phyloP scores from a whole-genome alignment of 768 basidiomycete genomes.

The Chalciporus chontae region DNA sequence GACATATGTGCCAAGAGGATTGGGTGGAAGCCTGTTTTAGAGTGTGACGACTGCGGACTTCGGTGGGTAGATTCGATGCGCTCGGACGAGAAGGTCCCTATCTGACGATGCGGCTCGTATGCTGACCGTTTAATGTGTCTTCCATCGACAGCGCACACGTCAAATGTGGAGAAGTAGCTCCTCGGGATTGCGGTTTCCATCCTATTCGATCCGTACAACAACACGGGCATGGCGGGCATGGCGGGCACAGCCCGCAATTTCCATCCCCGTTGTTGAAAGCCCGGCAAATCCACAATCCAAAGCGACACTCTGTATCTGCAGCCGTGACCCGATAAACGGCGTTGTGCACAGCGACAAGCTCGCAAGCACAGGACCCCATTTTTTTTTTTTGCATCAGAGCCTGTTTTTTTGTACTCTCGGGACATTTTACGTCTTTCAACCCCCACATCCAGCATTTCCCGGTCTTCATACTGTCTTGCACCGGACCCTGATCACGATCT shows the following conservation, averaged over 20 bases:
- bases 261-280: conserved; percentile 27
- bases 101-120: conserved; percentile 15
- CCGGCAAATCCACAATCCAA: conserved; percentile 24
- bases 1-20: conserved; percentile 79
- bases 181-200: conserved; percentile 71
- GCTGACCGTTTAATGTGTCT: conserved; percentile 5
- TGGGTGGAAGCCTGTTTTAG: conserved; percentile 81
- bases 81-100: conserved; percentile 8
- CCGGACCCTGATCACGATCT: conserved; percentile 14
- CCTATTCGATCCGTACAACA: conserved; percentile 29
- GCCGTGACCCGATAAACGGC: conserved; percentile 26
- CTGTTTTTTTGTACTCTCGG: conserved; percentile 2
- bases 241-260: conserved; percentile 11
- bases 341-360: conserved; percentile 14
- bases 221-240: conserved; percentile 12
- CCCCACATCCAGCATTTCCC: not conserved
- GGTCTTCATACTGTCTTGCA: conserved; percentile 18
- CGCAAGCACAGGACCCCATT: conserved; percentile 5
- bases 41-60: conserved; percentile 87
- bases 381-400: conserved; percentile 8
- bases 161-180: conserved; percentile 83
- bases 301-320: conserved; percentile 23
- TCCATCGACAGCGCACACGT: conserved; percentile 62
- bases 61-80: conserved; percentile 40
- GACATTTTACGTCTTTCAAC: conserved; percentile 12